Conservation (phyloP, 1,284 basidiomycete genomes). For the Fomitopsis schrenkii region DNA sequence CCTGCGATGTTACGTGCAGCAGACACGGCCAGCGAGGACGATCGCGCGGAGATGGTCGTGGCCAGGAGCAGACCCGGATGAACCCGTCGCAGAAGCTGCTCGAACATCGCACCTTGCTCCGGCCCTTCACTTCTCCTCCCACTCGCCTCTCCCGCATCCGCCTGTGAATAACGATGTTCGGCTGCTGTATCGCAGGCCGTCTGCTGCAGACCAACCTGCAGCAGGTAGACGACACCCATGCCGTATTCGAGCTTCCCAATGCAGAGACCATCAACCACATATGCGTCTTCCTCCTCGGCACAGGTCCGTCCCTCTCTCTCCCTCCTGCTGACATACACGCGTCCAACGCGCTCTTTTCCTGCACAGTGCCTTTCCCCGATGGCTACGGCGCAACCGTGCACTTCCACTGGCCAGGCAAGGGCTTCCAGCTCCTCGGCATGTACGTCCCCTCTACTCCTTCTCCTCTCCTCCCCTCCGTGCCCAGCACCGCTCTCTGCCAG, state of each 20-base stretch:
- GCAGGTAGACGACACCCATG: constrained; percentile 82
- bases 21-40: neutral
- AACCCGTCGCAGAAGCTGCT: neutral
- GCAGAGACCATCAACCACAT: constrained; percentile 85
- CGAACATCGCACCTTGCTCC: neutral
- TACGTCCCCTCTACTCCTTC: no score
- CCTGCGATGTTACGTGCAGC: neutral
- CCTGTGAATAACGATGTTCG: constrained; percentile 49
- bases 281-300: constrained; percentile 84
- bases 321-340: neutral
- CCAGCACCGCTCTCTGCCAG: constrained; percentile 34
- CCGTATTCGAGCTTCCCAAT: constrained; percentile 73
- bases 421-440: constrained; percentile 88
- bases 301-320: constrained; percentile 42
- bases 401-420: constrained; percentile 86
- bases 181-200: constrained; percentile 74
- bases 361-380: constrained; percentile 77
- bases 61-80: neutral
- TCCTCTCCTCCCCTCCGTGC: neutral
- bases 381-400: constrained; percentile 89
- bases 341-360: neutral
- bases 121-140: neutral
- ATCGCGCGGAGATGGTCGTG: neutral
- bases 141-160: neutral
- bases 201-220: constrained; percentile 71